phyloP scores from a whole-genome alignment of 1,284 basidiomycete species.

The Trametes hirsuta region DNA sequence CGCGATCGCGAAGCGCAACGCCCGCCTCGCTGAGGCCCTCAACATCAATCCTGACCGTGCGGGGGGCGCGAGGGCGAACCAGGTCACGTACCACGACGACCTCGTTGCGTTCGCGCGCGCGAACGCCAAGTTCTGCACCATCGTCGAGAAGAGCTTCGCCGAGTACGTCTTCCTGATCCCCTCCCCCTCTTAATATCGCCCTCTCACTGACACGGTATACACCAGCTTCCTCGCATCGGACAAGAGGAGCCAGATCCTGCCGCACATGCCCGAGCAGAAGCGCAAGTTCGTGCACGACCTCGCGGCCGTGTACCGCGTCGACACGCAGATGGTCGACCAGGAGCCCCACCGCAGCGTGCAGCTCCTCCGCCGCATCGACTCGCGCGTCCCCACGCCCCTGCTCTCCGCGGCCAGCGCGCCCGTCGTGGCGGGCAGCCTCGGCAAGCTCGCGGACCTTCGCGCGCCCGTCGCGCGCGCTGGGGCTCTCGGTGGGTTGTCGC shows the following conservation, averaged over 20 bases:
- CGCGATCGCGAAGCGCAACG: slow-evolving; percentile 81
- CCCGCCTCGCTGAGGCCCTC: slow-evolving; percentile 83
- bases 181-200: neutral
- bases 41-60: slow-evolving; percentile 67
- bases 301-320: slow-evolving; percentile 79
- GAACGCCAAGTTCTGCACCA: slow-evolving; percentile 68
- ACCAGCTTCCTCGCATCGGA: slow-evolving; percentile 69
- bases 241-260: slow-evolving; percentile 74
- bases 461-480: slow-evolving; percentile 24
- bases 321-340: slow-evolving; percentile 82
- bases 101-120: slow-evolving; percentile 60
- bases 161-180: slow-evolving; percentile 54
- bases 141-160: slow-evolving; percentile 79
- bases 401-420: slow-evolving; percentile 52
- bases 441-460: slow-evolving; percentile 62
- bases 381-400: slow-evolving; percentile 71
- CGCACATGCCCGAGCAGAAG: slow-evolving; percentile 79
- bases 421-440: slow-evolving; percentile 40
- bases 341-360: slow-evolving; percentile 83
- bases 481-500: slow-evolving; percentile 23
- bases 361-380: slow-evolving; percentile 79
- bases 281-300: slow-evolving; percentile 82
- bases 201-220: slow-evolving; percentile 8
- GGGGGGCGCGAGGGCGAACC: slow-evolving; percentile 31
- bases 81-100: slow-evolving; percentile 64